These are phyloP conservation scores for Pestalotiopsis fici DNA, from an alignment of 2,329 filamentous ascomycete species.

Conservation along the genomic window DNA sequence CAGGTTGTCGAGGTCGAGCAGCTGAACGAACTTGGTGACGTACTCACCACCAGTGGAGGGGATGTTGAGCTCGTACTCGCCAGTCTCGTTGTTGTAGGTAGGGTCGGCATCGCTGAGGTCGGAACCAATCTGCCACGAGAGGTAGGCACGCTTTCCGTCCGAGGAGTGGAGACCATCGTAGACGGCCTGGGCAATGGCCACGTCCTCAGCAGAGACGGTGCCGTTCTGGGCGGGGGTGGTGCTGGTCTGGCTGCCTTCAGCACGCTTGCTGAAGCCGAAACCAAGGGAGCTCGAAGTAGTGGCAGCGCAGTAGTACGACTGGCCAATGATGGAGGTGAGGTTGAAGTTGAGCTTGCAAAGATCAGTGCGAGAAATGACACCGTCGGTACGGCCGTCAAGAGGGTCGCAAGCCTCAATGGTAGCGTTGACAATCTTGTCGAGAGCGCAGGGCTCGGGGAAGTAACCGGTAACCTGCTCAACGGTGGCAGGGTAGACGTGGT, in stretches of 20 bases:
- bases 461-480: slow-evolving; percentile 42
- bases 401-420: slow-evolving; percentile 56
- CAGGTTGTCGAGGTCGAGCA: slow-evolving; percentile 40
- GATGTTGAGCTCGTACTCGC: slow-evolving; percentile 32
- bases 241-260: slow-evolving; percentile 17
- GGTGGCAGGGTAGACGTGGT: slow-evolving; percentile 37
- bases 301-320: slow-evolving; percentile 33
- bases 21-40: slow-evolving; percentile 42
- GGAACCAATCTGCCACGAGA: slow-evolving; percentile 35
- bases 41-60: slow-evolving; percentile 33
- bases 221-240: slow-evolving; percentile 34
- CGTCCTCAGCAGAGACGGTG: slow-evolving; percentile 20
- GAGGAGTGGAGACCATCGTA: slow-evolving; percentile 35
- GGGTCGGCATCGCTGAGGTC: slow-evolving; percentile 31
- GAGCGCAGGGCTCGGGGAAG: slow-evolving; percentile 43
- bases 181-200: slow-evolving; percentile 34
- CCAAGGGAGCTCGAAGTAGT: slow-evolving; percentile 20
- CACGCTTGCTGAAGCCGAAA: slow-evolving; percentile 24
- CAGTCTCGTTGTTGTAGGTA: slow-evolving; percentile 32
- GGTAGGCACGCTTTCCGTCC: slow-evolving; percentile 33
- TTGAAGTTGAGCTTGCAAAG: slow-evolving; percentile 35
- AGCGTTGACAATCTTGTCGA: slow-evolving; percentile 52
- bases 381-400: slow-evolving; percentile 55
- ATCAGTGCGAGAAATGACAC: slow-evolving; percentile 45
- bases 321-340: slow-evolving; percentile 29